Evolutionary conservation across 2,329 filamentous ascomycete species (phyloP), one percentile per base, ranked within the genome.

Genomic region (Alternaria longipes): DNA sequence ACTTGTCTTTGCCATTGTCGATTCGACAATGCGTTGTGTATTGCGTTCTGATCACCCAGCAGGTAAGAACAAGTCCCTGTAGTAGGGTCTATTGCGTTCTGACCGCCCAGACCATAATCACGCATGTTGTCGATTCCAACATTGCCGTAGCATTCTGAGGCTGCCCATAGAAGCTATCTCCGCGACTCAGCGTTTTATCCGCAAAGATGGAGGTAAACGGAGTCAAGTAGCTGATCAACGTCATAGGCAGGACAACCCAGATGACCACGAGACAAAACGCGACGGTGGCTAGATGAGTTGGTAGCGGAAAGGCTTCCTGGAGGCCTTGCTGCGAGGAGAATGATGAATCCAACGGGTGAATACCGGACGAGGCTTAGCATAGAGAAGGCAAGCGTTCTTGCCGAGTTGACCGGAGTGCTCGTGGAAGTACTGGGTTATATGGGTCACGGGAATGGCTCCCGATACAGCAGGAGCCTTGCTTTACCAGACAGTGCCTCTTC

Each of bases 361-460:
- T 8, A 26, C 20, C 28, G 5, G 45, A 36, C 18, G 30, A 41
- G 18, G 16, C 45, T 11, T 34, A 12, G 12, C 24, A 26, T 26
- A 0, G 24, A 36, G 32, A 12, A 34, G 5, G 32, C 32, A 14
- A 36, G 14, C 32, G 12, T 16, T 14, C 5, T 36, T 36, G 5
- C 32, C 32, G 14, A 36, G 9, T 11, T 9, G 9, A 22, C 53
- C 28, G 14, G 63, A 38, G 8, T 60, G 60, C 50, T 69, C 62
- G 6, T 64, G 41, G 38, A 72, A 64, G 54, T 72, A 71, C 49
- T 68, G 64, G 1, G 60, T 55, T 34, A 72, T 56, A 18, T 68
- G 66, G 8, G 64, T 65, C 56, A 70, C 56, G n/a, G 74, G 73
- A 28, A 36, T 36, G 4, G 3, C 11, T 36, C 12, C 11, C 0